Evolutionary conservation across 805 yeast species (phyloP).

Genomic region (Wickerhamomyces pijperi): DNA sequence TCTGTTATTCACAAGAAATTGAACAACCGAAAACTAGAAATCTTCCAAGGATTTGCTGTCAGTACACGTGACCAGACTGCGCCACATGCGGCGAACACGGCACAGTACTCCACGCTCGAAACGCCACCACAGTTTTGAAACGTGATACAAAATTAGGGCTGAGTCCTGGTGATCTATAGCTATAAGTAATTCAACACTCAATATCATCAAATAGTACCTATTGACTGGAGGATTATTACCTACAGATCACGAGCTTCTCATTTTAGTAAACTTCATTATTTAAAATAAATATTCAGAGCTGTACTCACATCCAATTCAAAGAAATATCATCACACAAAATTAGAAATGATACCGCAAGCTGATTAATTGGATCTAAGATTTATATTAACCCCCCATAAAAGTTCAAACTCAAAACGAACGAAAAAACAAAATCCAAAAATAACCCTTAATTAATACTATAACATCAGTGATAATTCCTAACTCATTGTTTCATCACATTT

Average conservation of each 20-base stretch:
- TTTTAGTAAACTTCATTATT: neutral
- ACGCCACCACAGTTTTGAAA: too few relatives aligned
- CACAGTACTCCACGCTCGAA: neutral
- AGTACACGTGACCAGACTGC: neutral
- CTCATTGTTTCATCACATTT: neutral
- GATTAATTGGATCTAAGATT: neutral
- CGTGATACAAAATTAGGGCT: too few relatives aligned
- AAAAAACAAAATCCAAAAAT: too few relatives aligned
- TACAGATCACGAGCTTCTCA: too few relatives aligned
- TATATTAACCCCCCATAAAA: neutral
- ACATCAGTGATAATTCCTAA: neutral
- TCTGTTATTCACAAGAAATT: too few relatives aligned
- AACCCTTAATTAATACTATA: neutral
- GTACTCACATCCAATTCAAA: neutral
- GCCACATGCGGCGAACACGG: neutral
- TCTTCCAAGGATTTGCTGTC: neutral
- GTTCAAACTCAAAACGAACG: neutral
- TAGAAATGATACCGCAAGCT: too few relatives aligned
- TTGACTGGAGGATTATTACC: too few relatives aligned
- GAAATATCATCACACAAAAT: too few relatives aligned
- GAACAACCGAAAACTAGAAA: too few relatives aligned
- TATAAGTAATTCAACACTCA: too few relatives aligned
- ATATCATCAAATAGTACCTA: too few relatives aligned
- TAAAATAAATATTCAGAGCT: neutral
- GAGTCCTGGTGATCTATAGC: too few relatives aligned